phyloP scores from a whole-genome alignment of 176 grass and related monocot species.

The Bothriochloa decipiens region DNA sequence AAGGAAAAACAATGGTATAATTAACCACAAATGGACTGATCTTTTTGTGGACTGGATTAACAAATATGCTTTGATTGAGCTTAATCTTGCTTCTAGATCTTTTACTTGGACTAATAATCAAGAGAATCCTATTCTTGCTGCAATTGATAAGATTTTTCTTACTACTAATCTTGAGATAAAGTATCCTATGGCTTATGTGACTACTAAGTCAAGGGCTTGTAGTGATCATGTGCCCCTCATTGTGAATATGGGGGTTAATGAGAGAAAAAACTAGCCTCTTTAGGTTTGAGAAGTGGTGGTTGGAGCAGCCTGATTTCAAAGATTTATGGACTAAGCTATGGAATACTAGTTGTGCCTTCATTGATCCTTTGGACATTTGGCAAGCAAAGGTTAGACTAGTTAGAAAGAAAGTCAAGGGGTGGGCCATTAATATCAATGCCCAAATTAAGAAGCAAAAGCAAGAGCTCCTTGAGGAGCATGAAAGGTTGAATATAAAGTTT shows the following conservation, averaged over 20 bases:
- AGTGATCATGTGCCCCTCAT: background rate
- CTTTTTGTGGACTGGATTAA: no score
- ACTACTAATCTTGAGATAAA: background rate
- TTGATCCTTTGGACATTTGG: background rate
- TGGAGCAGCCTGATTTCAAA: background rate
- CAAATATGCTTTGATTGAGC: no score
- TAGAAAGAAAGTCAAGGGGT: background rate
- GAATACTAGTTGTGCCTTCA: rapidly evolving
- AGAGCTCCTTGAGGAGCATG: background rate
- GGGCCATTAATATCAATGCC: background rate
- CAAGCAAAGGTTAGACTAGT: background rate
- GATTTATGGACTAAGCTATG: rapidly evolving
- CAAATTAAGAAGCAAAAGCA: rapidly evolving
- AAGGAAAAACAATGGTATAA: background rate
- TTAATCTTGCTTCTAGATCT: no score
- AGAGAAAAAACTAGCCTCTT: background rate
- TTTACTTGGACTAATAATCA: no score
- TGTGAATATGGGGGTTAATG: rapidly evolving
- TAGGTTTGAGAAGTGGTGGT: background rate
- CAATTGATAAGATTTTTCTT: no score
- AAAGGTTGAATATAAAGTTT: rapidly evolving
- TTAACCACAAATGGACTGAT: background rate
- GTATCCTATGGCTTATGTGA: background rate
- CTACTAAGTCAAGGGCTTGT: rapidly evolving
- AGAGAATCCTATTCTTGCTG: no score